These are phyloP conservation scores for Jamesozyma rosinii DNA, from an alignment of 805 yeast genomes.

Conservation along the genomic window DNA sequence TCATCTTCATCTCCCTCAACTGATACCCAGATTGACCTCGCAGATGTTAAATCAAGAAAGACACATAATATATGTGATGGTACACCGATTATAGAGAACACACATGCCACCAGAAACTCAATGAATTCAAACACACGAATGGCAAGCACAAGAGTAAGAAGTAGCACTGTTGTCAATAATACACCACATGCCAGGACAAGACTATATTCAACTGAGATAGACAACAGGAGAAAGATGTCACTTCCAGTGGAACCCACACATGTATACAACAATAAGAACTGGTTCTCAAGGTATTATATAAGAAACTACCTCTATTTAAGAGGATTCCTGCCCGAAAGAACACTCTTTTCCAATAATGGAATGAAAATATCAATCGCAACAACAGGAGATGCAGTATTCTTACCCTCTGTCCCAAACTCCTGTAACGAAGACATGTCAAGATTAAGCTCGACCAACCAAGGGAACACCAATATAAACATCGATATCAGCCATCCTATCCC, in stretches of 20 bases:
- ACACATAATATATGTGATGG: no score
- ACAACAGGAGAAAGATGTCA: not conserved
- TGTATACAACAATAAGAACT: not conserved
- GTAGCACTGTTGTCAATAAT: not conserved
- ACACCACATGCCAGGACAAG: not conserved
- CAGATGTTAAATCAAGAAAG: not conserved
- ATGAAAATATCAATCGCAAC: slow-evolving; percentile 26
- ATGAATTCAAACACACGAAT: no score
- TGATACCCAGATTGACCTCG: not conserved
- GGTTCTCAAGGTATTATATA: not conserved
- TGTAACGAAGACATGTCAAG: no score
- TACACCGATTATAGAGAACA: no score
- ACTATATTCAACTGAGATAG: not conserved
- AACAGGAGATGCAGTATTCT: slow-evolving; percentile 29
- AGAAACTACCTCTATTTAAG: slow-evolving; percentile 17
- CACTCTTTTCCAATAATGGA: slow-evolving; percentile 11
- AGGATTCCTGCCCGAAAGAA: slow-evolving; percentile 18
- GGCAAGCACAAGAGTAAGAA: not conserved
- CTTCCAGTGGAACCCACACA: not conserved
- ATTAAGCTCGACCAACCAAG: no score
- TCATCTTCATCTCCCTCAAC: not conserved
- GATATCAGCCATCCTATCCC: no score
- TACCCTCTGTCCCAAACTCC: slow-evolving; percentile 25
- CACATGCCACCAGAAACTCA: no score
- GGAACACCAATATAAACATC: no score